A percentile compares a stretch with the other conserved stretches of the same genome.
Conservation (phyloP, 2,329 filamentous ascomycete genomes). For the Amesomyces nigricolor region DNA sequence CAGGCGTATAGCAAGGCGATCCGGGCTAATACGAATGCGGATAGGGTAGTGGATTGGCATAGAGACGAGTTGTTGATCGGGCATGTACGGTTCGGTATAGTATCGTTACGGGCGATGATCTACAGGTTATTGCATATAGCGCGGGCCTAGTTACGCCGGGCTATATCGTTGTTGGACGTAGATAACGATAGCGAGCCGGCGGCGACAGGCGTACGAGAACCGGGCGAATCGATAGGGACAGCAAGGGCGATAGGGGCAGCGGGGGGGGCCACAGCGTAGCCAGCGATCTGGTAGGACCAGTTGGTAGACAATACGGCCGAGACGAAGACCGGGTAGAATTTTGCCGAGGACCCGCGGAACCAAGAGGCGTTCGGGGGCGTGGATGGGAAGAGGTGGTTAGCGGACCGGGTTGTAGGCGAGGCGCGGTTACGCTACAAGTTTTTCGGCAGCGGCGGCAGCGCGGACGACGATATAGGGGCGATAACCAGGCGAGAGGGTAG, state of each 20-base stretch:
- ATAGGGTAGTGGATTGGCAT: constrained; percentile 7
- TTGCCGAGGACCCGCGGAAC: constrained; percentile 6
- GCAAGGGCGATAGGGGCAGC: neutral
- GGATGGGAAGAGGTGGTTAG: constrained; percentile 5
- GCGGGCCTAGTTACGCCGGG: constrained; percentile 7
- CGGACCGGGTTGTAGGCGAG: constrained; percentile 2
- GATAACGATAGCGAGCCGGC: constrained; percentile 2
- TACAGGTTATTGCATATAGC: constrained; percentile 6
- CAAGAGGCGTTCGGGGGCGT: neutral
- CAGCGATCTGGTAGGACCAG: constrained; percentile 3
- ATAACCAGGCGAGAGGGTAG: no score
- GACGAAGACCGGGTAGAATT: constrained; percentile 5
- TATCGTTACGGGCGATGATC: constrained; percentile 6
- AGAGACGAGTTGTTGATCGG: constrained; percentile 9
- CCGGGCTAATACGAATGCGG: constrained; percentile 7
- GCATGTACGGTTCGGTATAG: constrained; percentile 5
- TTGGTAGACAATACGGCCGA: constrained; percentile 7
- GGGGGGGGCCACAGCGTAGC: neutral
- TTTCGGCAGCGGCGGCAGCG: neutral
- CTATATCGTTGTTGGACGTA: neutral
- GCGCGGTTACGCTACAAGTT: neutral
- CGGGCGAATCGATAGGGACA: no score
- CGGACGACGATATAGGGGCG: no score
- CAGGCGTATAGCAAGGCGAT: constrained; percentile 6
- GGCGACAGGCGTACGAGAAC: no score